phyloP scores from a whole-genome alignment of 2,329 filamentous ascomycete species.

The Cercospora zeae-maydis region DNA sequence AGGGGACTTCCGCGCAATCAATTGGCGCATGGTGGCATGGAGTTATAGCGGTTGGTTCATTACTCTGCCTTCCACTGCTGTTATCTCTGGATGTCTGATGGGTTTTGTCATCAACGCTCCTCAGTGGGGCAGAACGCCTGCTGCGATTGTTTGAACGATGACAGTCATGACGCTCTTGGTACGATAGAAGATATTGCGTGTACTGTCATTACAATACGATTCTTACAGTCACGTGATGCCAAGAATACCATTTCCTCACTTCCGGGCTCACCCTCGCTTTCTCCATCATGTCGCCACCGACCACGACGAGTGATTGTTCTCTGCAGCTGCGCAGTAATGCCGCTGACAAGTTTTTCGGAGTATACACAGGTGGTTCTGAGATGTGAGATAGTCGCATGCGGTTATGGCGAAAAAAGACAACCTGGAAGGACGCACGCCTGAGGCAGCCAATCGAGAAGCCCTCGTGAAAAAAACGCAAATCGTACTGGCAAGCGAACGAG shows the following conservation, averaged over 20 bases:
- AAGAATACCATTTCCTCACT: not conserved
- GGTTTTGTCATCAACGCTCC: constrained; percentile 43
- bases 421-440: not conserved
- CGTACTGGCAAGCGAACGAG: no score
- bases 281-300: not conserved
- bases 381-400: not conserved
- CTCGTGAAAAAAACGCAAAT: not conserved
- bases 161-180: not conserved
- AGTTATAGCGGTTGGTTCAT: constrained; percentile 59
- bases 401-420: not conserved
- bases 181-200: not conserved
- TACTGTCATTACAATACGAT: not conserved
- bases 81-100: constrained; percentile 58
- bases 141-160: not conserved
- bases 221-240: not conserved
- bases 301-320: not conserved
- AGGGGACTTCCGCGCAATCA: constrained; percentile 55
- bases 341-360: not conserved
- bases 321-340: not conserved
- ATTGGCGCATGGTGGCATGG: constrained; percentile 56
- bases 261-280: not conserved
- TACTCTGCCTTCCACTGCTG: constrained; percentile 54
- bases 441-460: not conserved
- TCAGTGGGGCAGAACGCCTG: constrained; percentile 7
- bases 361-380: not conserved